phyloP scores from a whole-genome alignment of 768 basidiomycete genomes.

The Termitomyces sp. region DNA sequence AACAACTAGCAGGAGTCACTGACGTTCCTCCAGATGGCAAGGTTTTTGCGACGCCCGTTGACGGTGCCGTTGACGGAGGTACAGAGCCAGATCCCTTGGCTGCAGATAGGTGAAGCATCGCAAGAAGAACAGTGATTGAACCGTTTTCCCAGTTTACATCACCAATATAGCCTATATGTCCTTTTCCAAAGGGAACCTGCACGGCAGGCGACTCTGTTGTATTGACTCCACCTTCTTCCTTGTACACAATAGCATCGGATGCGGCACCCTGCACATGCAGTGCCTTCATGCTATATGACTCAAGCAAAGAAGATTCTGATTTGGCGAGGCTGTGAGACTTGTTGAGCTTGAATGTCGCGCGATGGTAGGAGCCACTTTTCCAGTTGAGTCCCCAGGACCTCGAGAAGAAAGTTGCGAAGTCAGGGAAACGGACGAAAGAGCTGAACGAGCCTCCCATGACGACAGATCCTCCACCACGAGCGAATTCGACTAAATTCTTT shows the following conservation, averaged over 20 bases:
- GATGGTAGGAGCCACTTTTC: slow-evolving; percentile 34
- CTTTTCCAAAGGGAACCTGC: slow-evolving; percentile 26
- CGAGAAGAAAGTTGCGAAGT: slow-evolving; percentile 24
- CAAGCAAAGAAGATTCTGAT: slow-evolving; percentile 20
- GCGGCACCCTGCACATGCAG: slow-evolving; percentile 26
- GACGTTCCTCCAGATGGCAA: background rate
- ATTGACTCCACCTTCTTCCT: slow-evolving; percentile 14
- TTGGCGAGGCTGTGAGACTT: slow-evolving; percentile 21
- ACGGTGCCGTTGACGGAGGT: background rate
- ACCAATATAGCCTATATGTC: slow-evolving; percentile 34
- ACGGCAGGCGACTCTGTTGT: slow-evolving; percentile 19
- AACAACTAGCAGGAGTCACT: background rate
- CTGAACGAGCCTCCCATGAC: slow-evolving; percentile 31
- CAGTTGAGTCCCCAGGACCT: slow-evolving; percentile 29
- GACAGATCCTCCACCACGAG: slow-evolving; percentile 30
- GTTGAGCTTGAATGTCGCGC: slow-evolving; percentile 31
- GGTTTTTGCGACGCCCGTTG: background rate
- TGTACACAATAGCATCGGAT: slow-evolving; percentile 26
- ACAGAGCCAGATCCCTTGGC: slow-evolving; percentile 1
- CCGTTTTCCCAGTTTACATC: slow-evolving; percentile 27
- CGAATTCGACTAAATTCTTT: slow-evolving; percentile 28
- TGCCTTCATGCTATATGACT: slow-evolving; percentile 38
- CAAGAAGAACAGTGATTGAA: slow-evolving; percentile 22
- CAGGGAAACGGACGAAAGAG: slow-evolving; percentile 18
- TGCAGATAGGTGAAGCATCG: slow-evolving; percentile 25